Evolutionary conservation across 208 protist genomes (phyloP).

Genomic region (Leptomonas pyrrhocoris): DNA sequence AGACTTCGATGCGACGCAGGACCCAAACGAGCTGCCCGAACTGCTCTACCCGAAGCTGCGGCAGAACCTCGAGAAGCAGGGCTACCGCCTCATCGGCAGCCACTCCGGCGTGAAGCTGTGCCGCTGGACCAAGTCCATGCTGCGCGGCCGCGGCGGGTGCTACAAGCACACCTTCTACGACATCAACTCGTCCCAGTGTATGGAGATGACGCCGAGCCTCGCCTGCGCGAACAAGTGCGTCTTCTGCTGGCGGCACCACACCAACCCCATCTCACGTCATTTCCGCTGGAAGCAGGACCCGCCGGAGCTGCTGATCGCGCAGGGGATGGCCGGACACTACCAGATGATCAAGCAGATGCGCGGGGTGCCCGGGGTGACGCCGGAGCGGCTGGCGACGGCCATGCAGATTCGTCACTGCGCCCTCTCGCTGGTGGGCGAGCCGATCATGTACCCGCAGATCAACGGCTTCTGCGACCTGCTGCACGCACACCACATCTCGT

Average conservation of each 20-base stretch:
- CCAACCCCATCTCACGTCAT: slow-evolving; percentile 90
- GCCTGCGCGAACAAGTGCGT: slow-evolving; percentile 97
- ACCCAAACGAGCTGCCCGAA: slow-evolving; percentile 53
- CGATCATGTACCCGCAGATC: slow-evolving; percentile 97
- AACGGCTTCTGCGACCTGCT: slow-evolving; percentile 89
- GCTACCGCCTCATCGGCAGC: slow-evolving; percentile 93
- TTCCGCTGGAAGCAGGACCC: slow-evolving; percentile 94
- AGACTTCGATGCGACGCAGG: slow-evolving; percentile 29
- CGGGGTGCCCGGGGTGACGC: slow-evolving; percentile 93
- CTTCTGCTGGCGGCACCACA: slow-evolving; percentile 96
- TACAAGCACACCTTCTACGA: slow-evolving; percentile 99
- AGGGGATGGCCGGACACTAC: slow-evolving; percentile 75
- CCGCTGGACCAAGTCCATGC: slow-evolving; percentile 97
- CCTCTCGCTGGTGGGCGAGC: slow-evolving; percentile 96
- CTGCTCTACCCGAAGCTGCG: slow-evolving; percentile 91
- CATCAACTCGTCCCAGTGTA: slow-evolving; percentile 95
- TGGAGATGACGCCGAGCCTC: slow-evolving; percentile 97
- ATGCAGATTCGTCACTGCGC: slow-evolving; percentile 91
- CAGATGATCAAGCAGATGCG: slow-evolving; percentile 90
- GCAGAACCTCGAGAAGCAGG: slow-evolving; percentile 94
- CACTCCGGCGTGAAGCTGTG: slow-evolving; percentile 98
- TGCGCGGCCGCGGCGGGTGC: slow-evolving; percentile 96
- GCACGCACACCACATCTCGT: slow-evolving; percentile 88
- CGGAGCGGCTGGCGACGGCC: slow-evolving; percentile 82
- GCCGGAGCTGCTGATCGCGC: slow-evolving; percentile 77